Evolutionary conservation across 2,329 filamentous ascomycete species (phyloP).

Genomic region (Calonectria honghensis): DNA sequence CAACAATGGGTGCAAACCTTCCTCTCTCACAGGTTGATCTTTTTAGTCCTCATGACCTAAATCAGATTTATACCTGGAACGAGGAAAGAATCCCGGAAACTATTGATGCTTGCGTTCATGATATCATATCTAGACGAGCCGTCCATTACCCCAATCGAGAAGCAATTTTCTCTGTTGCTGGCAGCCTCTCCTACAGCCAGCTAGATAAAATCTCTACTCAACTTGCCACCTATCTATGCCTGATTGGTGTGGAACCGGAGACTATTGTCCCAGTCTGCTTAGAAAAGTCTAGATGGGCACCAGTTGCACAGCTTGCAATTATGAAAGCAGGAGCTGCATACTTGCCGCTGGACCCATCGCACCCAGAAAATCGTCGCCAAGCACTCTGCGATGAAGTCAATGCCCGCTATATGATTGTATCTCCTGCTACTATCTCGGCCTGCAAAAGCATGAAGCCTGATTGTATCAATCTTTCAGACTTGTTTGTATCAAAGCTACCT

Average conservation of each 20-base stretch:
- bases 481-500: slow-evolving; percentile 7
- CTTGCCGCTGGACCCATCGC: slow-evolving; percentile 49
- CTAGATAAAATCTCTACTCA: slow-evolving; percentile 19
- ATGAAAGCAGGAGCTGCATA: slow-evolving; percentile 51
- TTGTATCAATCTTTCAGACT: not conserved
- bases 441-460: not conserved
- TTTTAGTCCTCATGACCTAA: slow-evolving; percentile 11
- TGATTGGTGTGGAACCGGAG: slow-evolving; percentile 8
- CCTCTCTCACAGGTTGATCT: slow-evolving; percentile 24
- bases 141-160: not conserved
- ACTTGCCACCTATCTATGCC: slow-evolving; percentile 26
- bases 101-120: slow-evolving; percentile 16
- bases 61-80: slow-evolving; percentile 15
- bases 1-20: not conserved
- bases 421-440: slow-evolving; percentile 8
- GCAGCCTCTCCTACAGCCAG: slow-evolving; percentile 41
- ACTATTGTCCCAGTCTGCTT: slow-evolving; percentile 46
- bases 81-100: not conserved
- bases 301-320: slow-evolving; percentile 51
- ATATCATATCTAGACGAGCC: slow-evolving; percentile 37
- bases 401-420: slow-evolving; percentile 30
- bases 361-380: slow-evolving; percentile 39
- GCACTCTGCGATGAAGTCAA: slow-evolving; percentile 23
- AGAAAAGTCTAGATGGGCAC: slow-evolving; percentile 51
- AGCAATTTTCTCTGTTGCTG: slow-evolving; percentile 45